Conservation (phyloP, 75 land plant species). For the Pinus tabuliformis region DNA sequence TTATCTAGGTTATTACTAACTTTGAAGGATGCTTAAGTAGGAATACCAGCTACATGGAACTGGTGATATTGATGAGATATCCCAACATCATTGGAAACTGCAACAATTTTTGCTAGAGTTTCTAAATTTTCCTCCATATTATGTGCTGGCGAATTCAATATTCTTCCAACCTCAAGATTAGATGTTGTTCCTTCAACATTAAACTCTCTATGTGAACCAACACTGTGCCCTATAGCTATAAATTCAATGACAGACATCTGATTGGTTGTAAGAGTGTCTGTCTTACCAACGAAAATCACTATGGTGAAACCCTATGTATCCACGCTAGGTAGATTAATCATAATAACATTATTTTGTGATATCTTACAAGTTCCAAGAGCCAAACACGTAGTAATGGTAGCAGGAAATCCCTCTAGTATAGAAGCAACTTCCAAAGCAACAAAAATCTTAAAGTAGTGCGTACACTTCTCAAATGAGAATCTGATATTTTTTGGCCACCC, state of each 20-base stretch:
- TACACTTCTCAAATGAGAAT: constrained; percentile 81
- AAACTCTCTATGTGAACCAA: constrained; percentile 31
- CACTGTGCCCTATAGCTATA: constrained; percentile 40
- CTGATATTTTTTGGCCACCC: no score
- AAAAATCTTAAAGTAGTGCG: constrained; percentile 73
- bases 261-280: constrained; percentile 87
- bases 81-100: constrained; percentile 82
- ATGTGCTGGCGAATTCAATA: constrained; percentile 41
- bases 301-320: constrained; percentile 91
- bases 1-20: constrained; percentile 20
- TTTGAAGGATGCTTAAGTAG: constrained; percentile 84
- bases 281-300: constrained; percentile 89
- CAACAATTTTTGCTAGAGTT: constrained; percentile 69
- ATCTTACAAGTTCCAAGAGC: constrained; percentile 84
- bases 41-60: constrained; percentile 58
- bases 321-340: constrained; percentile 83
- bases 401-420: constrained; percentile 86
- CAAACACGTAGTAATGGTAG: constrained; percentile 90
- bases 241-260: constrained; percentile 81
- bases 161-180: constrained; percentile 69
- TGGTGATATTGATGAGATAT: constrained; percentile 40
- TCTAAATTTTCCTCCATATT: constrained; percentile 66
- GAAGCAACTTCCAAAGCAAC: no score
- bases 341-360: constrained; percentile 94
- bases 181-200: constrained; percentile 76